phyloP scores from a whole-genome alignment of 805 yeast species.

The Starmerella geochares region DNA sequence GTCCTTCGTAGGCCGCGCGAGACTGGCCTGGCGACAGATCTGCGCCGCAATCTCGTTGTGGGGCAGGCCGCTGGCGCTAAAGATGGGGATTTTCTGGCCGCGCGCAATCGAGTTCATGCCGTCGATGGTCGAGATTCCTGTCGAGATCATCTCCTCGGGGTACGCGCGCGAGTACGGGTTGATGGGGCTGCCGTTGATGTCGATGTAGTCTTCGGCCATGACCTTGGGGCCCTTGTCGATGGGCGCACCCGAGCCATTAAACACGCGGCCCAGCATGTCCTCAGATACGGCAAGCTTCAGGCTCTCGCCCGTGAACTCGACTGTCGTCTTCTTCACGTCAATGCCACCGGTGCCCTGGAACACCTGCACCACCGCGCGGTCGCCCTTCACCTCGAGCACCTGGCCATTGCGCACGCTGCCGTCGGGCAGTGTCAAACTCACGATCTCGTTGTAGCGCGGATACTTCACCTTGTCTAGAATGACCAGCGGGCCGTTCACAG shows the following conservation, averaged over 20 bases:
- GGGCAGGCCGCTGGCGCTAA: slow-evolving; percentile 98
- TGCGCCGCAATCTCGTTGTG: slow-evolving; percentile 99
- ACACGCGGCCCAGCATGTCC: slow-evolving; percentile 94
- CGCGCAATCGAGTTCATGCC: slow-evolving; percentile 99
- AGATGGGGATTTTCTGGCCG: slow-evolving; percentile 98
- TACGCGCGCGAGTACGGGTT: slow-evolving; percentile 97
- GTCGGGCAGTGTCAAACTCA: slow-evolving; percentile 90
- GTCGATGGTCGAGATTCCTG: slow-evolving; percentile 97
- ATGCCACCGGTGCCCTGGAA: slow-evolving; percentile 98
- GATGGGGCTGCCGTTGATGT: slow-evolving; percentile 97
- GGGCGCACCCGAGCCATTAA: slow-evolving; percentile 98
- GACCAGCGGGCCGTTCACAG: slow-evolving; percentile 97
- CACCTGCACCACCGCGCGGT: slow-evolving; percentile 95
- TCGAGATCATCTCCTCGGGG: slow-evolving; percentile 99
- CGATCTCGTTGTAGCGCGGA: slow-evolving; percentile 92
- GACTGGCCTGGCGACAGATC: slow-evolving; percentile 98
- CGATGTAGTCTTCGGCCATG: slow-evolving; percentile 96
- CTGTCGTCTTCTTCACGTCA: slow-evolving; percentile 94
- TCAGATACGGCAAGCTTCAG: slow-evolving; percentile 91
- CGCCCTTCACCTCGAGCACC: slow-evolving; percentile 94
- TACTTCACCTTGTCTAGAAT: slow-evolving; percentile 76
- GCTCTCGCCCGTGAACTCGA: slow-evolving; percentile 93
- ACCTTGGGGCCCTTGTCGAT: slow-evolving; percentile 97
- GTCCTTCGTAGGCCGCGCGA: slow-evolving; percentile 98
- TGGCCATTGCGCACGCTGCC: slow-evolving; percentile 94